A percentile compares a stretch with the other conserved stretches of the same genome.
Conservation (phyloP, 257 asterid species). For the Misopates orontium region DNA sequence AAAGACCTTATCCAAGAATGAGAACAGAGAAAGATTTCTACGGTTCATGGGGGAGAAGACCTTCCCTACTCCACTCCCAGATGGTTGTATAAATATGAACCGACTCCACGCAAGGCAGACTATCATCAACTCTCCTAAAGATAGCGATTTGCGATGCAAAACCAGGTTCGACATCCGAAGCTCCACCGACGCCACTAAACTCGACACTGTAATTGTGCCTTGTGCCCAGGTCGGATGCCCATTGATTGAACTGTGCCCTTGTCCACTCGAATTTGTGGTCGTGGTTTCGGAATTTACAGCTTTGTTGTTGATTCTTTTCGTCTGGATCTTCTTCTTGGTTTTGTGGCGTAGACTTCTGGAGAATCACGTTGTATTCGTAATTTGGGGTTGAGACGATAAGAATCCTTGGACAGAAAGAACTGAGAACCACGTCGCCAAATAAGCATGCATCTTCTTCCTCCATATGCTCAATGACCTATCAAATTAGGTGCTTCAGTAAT, state of each 20-base stretch:
- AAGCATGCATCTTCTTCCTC: slow-evolving; percentile 82
- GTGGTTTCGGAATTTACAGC: slow-evolving; percentile 77
- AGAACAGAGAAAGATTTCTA: too few species aligned
- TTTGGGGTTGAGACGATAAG: slow-evolving; percentile 91
- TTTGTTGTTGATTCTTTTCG: slow-evolving; percentile 51
- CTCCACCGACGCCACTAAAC: slow-evolving; percentile 89
- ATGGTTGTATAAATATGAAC: slow-evolving; percentile 38
- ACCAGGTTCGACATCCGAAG: slow-evolving; percentile 71
- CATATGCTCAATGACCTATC: slow-evolving; percentile 93
- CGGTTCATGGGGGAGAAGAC: too few species aligned
- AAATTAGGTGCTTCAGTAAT: slow-evolving; percentile 5
- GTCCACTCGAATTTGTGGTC: slow-evolving; percentile 99
- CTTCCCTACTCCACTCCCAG: slow-evolving; percentile 29
- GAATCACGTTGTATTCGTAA: slow-evolving; percentile 85
- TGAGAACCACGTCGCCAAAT: slow-evolving; percentile 75
- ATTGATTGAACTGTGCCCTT: slow-evolving; percentile 63
- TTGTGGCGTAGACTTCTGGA: slow-evolving; percentile 62
- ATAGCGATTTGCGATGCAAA: slow-evolving; percentile 94
- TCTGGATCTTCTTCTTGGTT: slow-evolving; percentile 68
- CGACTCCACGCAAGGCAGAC: slow-evolving; percentile 25
- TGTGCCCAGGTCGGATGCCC: slow-evolving; percentile 74
- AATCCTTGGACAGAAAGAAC: slow-evolving; percentile 65
- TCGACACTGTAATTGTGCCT: slow-evolving; percentile 62
- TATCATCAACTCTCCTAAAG: slow-evolving; percentile 52
- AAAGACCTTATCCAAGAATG: too few species aligned